Base-by-base conservation (phyloP, 164 flowering plant genomes). In the Hamamelis virginiana region DNA sequence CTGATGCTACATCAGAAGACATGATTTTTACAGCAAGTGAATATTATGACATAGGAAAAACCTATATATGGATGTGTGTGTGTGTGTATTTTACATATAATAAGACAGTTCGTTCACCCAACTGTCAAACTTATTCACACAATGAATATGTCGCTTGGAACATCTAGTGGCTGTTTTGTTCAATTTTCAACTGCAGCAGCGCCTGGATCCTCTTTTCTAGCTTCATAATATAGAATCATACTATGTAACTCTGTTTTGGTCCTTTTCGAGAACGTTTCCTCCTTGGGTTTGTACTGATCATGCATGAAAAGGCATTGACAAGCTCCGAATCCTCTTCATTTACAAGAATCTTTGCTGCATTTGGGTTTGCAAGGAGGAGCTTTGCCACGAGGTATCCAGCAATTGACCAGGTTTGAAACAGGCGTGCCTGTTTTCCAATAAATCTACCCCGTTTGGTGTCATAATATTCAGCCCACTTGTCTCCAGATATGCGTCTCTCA, bases 401-500 rank as follows among this genome's bases (percentile, higher is more conserved):
- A 68, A 91, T 86, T 0, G 98, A 89, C 97, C 98, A 91, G 0
- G 97, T 94, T 67, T 94, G 98, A 64, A 73, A 85, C 0, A 91
- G 82, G 33, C 81, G 87, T 1, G 98, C 77, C 69, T 91, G 97
- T 72, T 94, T 94, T 21, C 98, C 98, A 6, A 91, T 80, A 73
- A 91, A 84, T 63, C 94, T 84, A 18, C 76, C 92, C 43, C 82
- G 59, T 73, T 87, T 91, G 2, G 97, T 85, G 78, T 94, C 97
- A 46, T 91, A 94, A 72, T 94, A 91, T 76, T 94, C 98, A 3
- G 98, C 97, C 97, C 97, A 90, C 70, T 81, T 84, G 77, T 94
- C 98, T 62, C 56, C 58, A 28, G 88, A 75, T 66, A 91, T 69
- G 44, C 93, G 90, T 71, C 73, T 84, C 80, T 88, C 96, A 25